These are phyloP conservation scores for Tulasnella sp. DNA, from an alignment of 768 basidiomycete species.

Conservation along the genomic window DNA sequence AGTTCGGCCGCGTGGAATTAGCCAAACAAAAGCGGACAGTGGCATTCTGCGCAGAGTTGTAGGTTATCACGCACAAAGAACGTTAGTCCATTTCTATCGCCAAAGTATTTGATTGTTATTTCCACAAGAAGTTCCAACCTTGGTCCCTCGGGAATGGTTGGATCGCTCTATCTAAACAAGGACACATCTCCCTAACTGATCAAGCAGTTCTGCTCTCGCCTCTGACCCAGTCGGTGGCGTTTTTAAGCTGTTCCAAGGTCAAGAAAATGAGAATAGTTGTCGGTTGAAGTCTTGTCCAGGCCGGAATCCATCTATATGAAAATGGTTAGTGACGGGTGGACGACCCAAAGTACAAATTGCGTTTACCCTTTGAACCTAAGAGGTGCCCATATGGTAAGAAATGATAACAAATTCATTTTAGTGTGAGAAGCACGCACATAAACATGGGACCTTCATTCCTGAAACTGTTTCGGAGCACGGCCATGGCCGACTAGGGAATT, in stretches of 20 bases:
- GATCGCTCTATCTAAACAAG: no score
- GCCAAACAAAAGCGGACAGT: not conserved
- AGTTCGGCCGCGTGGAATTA: not conserved
- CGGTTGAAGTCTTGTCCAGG: conserved; percentile 75
- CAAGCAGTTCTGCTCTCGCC: not conserved
- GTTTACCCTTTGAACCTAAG: conserved; percentile 48
- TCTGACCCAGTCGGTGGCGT: not conserved
- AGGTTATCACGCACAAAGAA: no score
- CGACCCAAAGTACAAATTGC: not conserved
- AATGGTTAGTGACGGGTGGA: not conserved
- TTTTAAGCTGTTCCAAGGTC: conserved; percentile 43
- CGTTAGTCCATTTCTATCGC: no score
- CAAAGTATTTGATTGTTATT: no score
- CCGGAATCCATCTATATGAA: conserved; percentile 51
- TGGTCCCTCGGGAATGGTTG: no score
- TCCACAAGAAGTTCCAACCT: no score
- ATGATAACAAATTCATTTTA: not conserved
- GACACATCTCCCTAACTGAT: no score
- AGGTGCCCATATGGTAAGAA: not conserved
- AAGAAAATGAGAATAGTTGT: conserved; percentile 83
- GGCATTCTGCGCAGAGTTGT: no score
- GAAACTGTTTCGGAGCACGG: conserved; percentile 55
- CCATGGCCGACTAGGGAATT: conserved; percentile 47
- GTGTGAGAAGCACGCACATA: conserved; percentile 32
- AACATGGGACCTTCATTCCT: conserved; percentile 71